phyloP scores from a whole-genome alignment of 257 asterid species.

The Lavandula angustifolia region DNA sequence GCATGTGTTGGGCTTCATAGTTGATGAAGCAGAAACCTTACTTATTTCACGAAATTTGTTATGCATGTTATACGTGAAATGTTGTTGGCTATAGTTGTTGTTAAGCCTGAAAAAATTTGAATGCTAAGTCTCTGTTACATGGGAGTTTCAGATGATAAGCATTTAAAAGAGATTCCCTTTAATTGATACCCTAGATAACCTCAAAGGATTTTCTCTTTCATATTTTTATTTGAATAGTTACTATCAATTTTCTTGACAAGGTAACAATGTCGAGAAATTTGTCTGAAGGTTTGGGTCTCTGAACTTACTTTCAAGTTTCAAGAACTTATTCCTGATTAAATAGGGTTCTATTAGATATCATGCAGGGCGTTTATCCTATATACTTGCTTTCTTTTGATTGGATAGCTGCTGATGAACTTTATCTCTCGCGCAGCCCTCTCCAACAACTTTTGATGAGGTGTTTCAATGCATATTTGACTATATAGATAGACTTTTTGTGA shows the following conservation, averaged over 20 bases:
- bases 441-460: conserved; percentile 87
- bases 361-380: no score
- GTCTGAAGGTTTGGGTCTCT: conserved; percentile 9
- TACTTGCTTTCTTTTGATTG: no score
- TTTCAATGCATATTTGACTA: conserved; percentile 92
- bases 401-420: conserved; percentile 23
- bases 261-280: conserved; percentile 6
- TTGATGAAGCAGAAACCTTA: background rate
- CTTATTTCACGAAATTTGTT: no score
- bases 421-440: conserved; percentile 81
- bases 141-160: background rate
- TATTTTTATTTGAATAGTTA: no score
- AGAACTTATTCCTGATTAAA: conserved; percentile 1
- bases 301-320: no score
- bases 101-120: no score
- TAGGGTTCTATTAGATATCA: background rate
- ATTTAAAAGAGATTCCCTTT: no score
- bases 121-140: conserved; percentile 1
- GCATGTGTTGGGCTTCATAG: no score
- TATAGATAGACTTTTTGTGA: conserved; percentile 86
- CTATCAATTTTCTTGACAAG: background rate
- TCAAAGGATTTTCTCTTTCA: no score
- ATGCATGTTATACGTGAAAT: no score
- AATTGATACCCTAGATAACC: no score
- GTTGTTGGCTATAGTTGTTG: no score